These are phyloP conservation scores for Rhodotorula babjevae DNA, from an alignment of 768 basidiomycete genomes.

Conservation along the genomic window DNA sequence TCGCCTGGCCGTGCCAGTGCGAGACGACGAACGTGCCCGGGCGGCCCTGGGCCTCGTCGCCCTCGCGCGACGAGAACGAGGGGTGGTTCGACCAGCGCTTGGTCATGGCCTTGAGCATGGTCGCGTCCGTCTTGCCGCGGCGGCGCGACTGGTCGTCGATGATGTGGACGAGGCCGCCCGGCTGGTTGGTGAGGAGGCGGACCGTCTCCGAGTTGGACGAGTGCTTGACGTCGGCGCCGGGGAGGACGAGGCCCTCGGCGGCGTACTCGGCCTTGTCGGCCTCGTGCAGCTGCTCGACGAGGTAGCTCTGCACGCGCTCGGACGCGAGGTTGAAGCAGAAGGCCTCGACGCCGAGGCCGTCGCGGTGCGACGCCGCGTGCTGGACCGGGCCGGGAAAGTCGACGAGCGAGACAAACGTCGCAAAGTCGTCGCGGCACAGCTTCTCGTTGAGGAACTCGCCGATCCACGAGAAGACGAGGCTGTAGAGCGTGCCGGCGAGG, in stretches of 20 bases:
- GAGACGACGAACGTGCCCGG: conserved; percentile 82
- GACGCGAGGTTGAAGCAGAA: conserved; percentile 96
- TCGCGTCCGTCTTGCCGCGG: conserved; percentile 83
- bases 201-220: conserved; percentile 89
- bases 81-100: conserved; percentile 94
- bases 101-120: conserved; percentile 88
- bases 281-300: conserved; percentile 75
- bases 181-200: conserved; percentile 73
- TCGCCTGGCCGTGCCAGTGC: conserved; percentile 85
- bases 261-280: conserved; percentile 74
- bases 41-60: conserved; percentile 51
- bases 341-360: conserved; percentile 65
- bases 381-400: conserved; percentile 83
- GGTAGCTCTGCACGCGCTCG: conserved; percentile 79
- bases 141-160: conserved; percentile 93
- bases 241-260: conserved; percentile 72
- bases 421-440: conserved; percentile 85
- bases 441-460: conserved; percentile 95
- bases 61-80: conserved; percentile 56
- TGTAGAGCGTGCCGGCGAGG: conserved; percentile 86
- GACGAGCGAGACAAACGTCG: conserved; percentile 80
- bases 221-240: conserved; percentile 60
- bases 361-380: conserved; percentile 64
- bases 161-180: conserved; percentile 90
- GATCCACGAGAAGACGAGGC: conserved; percentile 89